phyloP scores from a whole-genome alignment of 176 grass and related monocot genomes.

The Hyparrhenia diplandra region DNA sequence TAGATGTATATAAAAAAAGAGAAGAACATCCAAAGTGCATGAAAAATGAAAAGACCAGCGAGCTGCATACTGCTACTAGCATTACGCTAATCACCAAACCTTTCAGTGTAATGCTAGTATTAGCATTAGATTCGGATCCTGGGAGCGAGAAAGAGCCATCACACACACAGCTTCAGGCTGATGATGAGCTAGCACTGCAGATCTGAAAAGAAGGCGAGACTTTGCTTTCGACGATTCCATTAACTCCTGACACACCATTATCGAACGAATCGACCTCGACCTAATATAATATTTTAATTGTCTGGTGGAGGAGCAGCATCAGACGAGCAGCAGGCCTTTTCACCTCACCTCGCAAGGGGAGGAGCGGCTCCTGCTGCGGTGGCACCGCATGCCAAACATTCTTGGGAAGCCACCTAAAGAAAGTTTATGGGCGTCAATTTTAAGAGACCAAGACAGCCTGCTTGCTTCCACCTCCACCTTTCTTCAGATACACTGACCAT shows the following conservation, averaged over 20 bases:
- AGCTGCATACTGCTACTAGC: not conserved
- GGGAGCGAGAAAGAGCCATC: not conserved
- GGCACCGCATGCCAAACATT: slow-evolving; percentile 28
- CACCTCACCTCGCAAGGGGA: not conserved
- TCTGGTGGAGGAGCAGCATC: not conserved
- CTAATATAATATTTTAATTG: slow-evolving; percentile 35
- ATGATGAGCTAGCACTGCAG: not conserved
- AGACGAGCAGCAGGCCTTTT: not conserved
- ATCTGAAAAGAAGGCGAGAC: not conserved
- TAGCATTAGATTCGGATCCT: not conserved
- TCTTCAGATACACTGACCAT: slow-evolving; percentile 16
- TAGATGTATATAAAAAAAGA: too few relatives aligned
- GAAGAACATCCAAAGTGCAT: not conserved
- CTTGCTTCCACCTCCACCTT: not conserved
- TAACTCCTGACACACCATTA: not conserved
- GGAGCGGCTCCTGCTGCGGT: not conserved
- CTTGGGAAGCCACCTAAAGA: slow-evolving; percentile 19
- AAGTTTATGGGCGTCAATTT: slow-evolving; percentile 32
- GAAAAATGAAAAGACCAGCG: too few relatives aligned
- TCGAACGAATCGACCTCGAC: not conserved
- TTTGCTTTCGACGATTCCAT: slow-evolving; percentile 34
- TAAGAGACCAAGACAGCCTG: slow-evolving; percentile 24
- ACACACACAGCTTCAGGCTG: not conserved
- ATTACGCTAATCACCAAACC: slow-evolving; percentile 2
- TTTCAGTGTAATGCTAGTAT: too few relatives aligned